Percentiles rank a stretch among this genome's conserved stretches.
These are phyloP conservation scores for Onygena corvina DNA, from an alignment of 2,329 filamentous ascomycete species.

Conservation along the genomic window DNA sequence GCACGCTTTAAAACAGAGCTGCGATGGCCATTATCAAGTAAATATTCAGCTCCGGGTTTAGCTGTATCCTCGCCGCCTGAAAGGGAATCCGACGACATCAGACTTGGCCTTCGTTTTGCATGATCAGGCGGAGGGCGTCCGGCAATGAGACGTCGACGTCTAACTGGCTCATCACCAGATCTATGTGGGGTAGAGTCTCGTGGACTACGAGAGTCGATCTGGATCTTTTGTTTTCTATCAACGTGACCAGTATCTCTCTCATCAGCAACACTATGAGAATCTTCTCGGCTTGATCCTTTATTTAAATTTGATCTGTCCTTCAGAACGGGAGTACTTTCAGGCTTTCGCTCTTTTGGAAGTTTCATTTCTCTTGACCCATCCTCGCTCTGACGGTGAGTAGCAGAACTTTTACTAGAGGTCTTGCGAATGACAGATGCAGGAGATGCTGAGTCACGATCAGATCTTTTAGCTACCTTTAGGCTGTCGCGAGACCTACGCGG, in stretches of 20 bases:
- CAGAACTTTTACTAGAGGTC: slow-evolving; percentile 25
- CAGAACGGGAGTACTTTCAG: slow-evolving; percentile 17
- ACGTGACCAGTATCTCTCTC: background rate
- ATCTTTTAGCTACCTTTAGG: slow-evolving; percentile 29
- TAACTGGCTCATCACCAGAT: slow-evolving; percentile 27
- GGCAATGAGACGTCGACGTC: slow-evolving; percentile 31
- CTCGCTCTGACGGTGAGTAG: slow-evolving; percentile 20
- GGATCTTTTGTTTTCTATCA: slow-evolving; percentile 21
- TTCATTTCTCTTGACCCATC: slow-evolving; percentile 13
- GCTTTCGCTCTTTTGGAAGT: slow-evolving; percentile 16
- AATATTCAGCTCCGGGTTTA: slow-evolving; percentile 23
- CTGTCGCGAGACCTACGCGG: slow-evolving; percentile 31
- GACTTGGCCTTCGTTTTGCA: slow-evolving; percentile 22
- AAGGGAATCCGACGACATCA: slow-evolving; percentile 32
- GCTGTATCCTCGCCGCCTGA: slow-evolving; percentile 29
- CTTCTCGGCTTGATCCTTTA: slow-evolving; percentile 22
- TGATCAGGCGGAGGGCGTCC: slow-evolving; percentile 32
- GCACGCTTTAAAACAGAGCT: slow-evolving; percentile 28
- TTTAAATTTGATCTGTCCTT: slow-evolving; percentile 21
- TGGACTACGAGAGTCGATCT: slow-evolving; percentile 18
- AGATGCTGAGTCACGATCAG: slow-evolving; percentile 29
- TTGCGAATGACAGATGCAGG: slow-evolving; percentile 24
- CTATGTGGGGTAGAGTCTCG: slow-evolving; percentile 22
- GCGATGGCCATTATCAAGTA: slow-evolving; percentile 18
- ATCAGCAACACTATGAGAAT: slow-evolving; percentile 17